phyloP scores from a whole-genome alignment of 2,329 filamentous ascomycete species.

The Aspergillus alliaceus region DNA sequence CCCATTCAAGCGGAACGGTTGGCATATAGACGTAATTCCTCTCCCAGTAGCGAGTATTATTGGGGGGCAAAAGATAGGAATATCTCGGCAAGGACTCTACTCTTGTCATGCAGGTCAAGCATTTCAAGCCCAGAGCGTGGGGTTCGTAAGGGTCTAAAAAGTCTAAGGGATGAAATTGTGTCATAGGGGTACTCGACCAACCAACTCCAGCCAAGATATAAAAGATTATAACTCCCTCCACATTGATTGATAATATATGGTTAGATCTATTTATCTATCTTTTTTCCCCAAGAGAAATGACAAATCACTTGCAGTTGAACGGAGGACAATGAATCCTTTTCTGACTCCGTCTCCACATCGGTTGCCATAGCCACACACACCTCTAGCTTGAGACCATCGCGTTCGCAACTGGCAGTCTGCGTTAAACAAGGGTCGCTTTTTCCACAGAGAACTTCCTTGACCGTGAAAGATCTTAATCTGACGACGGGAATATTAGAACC shows the following conservation, averaged over 20 bases:
- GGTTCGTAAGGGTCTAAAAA: neutral
- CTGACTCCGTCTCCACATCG: neutral
- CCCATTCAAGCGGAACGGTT: neutral
- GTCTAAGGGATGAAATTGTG: neutral
- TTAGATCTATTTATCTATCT: no score
- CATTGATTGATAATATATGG: neutral
- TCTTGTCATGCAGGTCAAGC: conserved; percentile 2
- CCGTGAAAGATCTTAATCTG: neutral
- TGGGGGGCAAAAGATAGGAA: neutral
- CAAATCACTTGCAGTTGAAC: no score
- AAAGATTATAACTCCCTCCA: no score
- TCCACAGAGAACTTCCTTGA: neutral
- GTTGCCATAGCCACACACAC: neutral
- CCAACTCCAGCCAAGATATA: no score
- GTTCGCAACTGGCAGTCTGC: neutral
- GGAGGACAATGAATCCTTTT: no score
- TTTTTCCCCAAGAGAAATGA: neutral
- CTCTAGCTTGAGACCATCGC: neutral
- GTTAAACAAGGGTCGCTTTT: neutral
- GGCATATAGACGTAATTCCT: neutral
- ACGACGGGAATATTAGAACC: no score
- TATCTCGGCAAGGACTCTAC: neutral
- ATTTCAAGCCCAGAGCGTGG: neutral
- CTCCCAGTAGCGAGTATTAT: neutral
- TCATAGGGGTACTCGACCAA: no score